Evolutionary conservation across 2,329 filamentous ascomycete species (phyloP), one percentile per base, ranked within the genome.

Genomic region (Pseudogymnoascus sp.): DNA sequence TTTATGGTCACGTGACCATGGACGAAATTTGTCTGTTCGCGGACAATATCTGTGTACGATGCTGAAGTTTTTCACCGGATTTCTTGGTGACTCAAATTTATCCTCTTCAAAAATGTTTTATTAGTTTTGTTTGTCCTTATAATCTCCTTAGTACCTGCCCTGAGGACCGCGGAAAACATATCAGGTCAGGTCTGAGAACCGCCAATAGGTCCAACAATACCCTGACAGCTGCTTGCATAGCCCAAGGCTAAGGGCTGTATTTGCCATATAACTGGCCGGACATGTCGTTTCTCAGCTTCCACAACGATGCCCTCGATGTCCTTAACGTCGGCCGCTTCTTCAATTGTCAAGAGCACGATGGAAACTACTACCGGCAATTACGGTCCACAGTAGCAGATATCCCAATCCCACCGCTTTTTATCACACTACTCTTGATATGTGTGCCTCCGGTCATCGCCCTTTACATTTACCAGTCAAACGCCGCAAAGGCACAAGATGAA

Each of bases 381-480:
- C 63, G 66, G 58, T 64, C 69, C 7, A 60, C 62, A 57, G 62
- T 71, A n/a, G 63, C 68, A 20, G 58, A 64, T 39, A 64, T 73
- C 57, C 70, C 71, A 4, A 71, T 70, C 2, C 63, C 63, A 12
- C 69, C 67, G 39, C 72, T 71, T 58, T 64, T 71, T 41, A 35
- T 70, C 11, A 68, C 70, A 6, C 65, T 71, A 41, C 60, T 72
- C 30, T 63, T 65, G 50, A 67, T 73, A 41, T 72, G 70, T 63
- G 64, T 70, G 59, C 69, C 67, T 28, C 69, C 68, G 16, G 66
- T 73, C 58, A 65, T 73, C 41, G 67, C 68, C 33, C 67, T 73
- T 8, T 62, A 67, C 20, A 65, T 72, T 50, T 73, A 72, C 65
- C 69, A 72, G 63, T 63, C 64, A 58, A 68, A 70, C 58, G 65